Evolutionary conservation across 805 yeast genomes (phyloP), one percentile per base, ranked within the genome.

Genomic region (Hyphopichia homilentoma): DNA sequence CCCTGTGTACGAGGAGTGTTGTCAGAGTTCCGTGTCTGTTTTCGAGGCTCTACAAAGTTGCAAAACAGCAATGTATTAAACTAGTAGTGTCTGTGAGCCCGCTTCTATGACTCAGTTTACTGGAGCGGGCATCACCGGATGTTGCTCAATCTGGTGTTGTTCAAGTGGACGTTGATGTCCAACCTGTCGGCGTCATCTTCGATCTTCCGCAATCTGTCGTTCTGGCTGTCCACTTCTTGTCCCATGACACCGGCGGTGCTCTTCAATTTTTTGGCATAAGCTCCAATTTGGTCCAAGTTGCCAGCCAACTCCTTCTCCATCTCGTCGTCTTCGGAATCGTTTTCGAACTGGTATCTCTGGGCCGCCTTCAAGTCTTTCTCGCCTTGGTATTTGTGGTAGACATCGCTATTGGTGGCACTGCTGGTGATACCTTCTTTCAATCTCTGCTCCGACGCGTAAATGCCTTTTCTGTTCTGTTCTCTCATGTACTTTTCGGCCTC

Each of bases 281-380:
- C 70, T 8, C 75, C 73, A 30, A 93, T 83, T 54, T 82, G 86
- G 47, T 84, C 89, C 57, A 90, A 65, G 50, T 93, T 93, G 41
- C 74, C 63, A 33, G 88, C 89, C 45, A 88, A 77, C 57, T 89
- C 96, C 41, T 81, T 75, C 53, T 90, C 97, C 76, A 87, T 76
- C 45, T 81, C 93, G 48, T 88, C 95, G 57, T 93, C 97, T 54
- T 90, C 97, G 30, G 79, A 79, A 58, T 90, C 97, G 30, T 83
- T 84, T 52, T 87, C 96, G 47, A 86, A 84, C 48, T 84, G 85
- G 59, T 82, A 88, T 43, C 77, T 65, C 36, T 75, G 65, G 2
- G 94, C 83, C 23, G 77, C 79, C 12, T 67, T 65, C 29, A 77
- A 69, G 40, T 70, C 59, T 41, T 65, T 57, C 34, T 77, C 77